Evolutionary conservation across 371 early-diverging fungal species (phyloP).

Genomic region (Batkoa obscura): DNA sequence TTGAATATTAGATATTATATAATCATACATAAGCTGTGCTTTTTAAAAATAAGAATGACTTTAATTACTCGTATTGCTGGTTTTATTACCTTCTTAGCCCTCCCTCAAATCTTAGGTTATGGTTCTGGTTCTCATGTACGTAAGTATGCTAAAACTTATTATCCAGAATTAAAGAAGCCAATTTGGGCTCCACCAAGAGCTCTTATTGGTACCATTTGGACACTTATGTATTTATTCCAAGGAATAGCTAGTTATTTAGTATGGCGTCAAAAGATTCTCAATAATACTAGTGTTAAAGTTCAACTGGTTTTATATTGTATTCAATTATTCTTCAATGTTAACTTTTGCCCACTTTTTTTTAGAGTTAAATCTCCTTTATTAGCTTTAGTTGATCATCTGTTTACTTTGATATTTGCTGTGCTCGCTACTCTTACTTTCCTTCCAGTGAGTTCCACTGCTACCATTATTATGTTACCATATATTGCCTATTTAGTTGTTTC

Average conservation of each 20-base stretch:
- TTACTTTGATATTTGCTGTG: background rate
- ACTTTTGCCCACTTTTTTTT: background rate
- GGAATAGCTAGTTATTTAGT: background rate
- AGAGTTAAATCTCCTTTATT: background rate
- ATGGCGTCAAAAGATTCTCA: background rate
- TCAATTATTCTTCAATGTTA: background rate
- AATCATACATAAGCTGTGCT: too few species aligned
- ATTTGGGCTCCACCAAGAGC: background rate
- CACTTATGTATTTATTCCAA: background rate
- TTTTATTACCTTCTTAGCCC: background rate
- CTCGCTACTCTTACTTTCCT: background rate
- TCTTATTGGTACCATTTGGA: background rate
- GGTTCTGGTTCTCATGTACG: background rate
- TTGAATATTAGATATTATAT: too few species aligned
- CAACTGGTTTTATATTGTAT: background rate
- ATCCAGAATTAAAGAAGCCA: background rate
- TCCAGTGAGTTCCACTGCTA: background rate
- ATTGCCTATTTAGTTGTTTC: too few species aligned
- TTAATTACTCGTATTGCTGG: background rate
- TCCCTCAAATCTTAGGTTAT: background rate
- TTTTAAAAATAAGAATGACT: background rate
- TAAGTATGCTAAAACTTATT: background rate
- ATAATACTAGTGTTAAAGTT: background rate
- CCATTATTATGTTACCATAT: conserved; percentile 2
- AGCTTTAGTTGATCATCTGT: background rate